Evolutionary conservation across 371 early-diverging fungal genomes (phyloP).

Genomic region (Mortierella sp.): DNA sequence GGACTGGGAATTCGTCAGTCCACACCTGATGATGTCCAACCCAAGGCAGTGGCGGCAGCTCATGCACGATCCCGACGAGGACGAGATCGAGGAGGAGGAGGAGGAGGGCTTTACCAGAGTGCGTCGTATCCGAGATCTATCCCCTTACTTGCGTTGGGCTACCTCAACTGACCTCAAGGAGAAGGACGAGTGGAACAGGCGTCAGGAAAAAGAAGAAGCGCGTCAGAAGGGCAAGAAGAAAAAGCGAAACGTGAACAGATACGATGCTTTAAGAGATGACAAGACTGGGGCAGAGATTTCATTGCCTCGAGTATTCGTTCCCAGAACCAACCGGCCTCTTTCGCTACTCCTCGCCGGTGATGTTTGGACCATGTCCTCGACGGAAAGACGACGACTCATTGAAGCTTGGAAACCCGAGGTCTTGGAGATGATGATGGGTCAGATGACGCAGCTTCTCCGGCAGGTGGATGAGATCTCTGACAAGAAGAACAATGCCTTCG

Average conservation of each 20-base stretch:
- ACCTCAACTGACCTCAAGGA: neutral
- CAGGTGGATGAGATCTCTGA: constrained; percentile 27
- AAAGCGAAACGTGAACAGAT: neutral
- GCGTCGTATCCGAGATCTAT: neutral
- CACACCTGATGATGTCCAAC: constrained; percentile 15
- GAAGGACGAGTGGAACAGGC: neutral
- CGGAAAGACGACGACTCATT: constrained; percentile 56
- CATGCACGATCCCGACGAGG: neutral
- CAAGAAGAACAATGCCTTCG: constrained; percentile 43
- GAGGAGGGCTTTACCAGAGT: neutral
- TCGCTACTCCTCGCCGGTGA: constrained; percentile 26
- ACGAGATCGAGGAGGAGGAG: neutral
- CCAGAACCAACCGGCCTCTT: constrained; percentile 41
- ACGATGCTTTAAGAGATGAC: neutral
- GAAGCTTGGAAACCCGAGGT: constrained; percentile 55
- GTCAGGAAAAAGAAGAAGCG: neutral
- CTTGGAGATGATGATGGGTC: constrained; percentile 23
- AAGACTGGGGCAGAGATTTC: neutral
- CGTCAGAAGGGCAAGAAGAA: neutral
- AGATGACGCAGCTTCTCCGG: constrained; percentile 25
- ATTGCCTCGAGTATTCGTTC: constrained; percentile 18
- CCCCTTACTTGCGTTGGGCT: constrained; percentile 9
- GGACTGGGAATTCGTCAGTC: constrained; percentile 24
- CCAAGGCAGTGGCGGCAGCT: constrained; percentile 13
- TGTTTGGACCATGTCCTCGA: constrained; percentile 62